Conservation (phyloP, 2,329 filamentous ascomycete species). For the Scedosporium dehoogii region DNA sequence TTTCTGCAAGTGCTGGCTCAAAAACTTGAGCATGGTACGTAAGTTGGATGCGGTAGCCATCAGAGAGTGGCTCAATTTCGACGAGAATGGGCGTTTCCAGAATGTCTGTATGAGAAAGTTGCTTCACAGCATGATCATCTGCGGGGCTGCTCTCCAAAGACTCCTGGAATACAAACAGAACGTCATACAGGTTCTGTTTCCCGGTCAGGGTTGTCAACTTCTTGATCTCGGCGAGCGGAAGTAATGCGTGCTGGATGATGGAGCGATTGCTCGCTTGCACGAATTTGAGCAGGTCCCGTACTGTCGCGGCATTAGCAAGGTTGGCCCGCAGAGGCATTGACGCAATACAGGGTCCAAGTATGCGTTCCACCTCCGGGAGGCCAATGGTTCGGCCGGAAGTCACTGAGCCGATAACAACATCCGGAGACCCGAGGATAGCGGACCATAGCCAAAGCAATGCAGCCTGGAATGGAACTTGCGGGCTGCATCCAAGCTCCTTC, state of each 20-base stretch:
- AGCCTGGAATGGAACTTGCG: constrained; percentile 68
- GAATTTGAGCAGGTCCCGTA: constrained; percentile 50
- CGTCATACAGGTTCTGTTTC: constrained; percentile 58
- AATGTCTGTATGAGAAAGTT: constrained; percentile 56
- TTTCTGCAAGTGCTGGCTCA: constrained; percentile 40
- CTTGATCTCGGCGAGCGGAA: constrained; percentile 63
- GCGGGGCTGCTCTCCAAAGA: constrained; percentile 36
- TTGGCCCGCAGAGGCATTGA: constrained; percentile 65
- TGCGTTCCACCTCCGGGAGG: constrained; percentile 56
- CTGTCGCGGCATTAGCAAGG: constrained; percentile 36
- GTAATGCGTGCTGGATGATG: constrained; percentile 50
- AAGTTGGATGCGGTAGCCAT: constrained; percentile 30
- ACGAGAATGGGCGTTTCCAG: constrained; percentile 68
- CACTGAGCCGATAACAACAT: constrained; percentile 68
- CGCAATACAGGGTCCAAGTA: constrained; percentile 71
- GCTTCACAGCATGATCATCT: constrained; percentile 27
- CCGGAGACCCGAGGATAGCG: constrained; percentile 50
- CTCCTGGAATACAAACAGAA: constrained; percentile 78
- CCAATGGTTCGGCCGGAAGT: constrained; percentile 74
- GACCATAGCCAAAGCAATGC: constrained; percentile 57
- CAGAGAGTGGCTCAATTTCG: constrained; percentile 57
- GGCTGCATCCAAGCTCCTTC: constrained; percentile 37
- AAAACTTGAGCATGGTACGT: constrained; percentile 41
- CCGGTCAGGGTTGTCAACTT: constrained; percentile 44
- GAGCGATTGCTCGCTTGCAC: constrained; percentile 58